These are phyloP conservation scores for Cornus florida DNA, from an alignment of 148 eudicot species.

Conservation along the genomic window DNA sequence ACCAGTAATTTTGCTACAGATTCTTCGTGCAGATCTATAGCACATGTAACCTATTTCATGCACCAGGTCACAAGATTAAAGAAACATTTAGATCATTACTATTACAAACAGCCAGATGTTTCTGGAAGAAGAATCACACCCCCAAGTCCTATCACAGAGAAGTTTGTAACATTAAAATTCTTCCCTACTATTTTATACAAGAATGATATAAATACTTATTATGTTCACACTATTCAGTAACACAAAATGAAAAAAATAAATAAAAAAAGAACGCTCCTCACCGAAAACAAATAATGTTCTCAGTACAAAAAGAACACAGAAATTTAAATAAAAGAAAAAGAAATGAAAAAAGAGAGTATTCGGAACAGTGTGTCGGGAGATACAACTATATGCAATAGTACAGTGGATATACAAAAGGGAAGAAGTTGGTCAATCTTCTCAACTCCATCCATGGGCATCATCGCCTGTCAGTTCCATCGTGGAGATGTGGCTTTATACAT, in stretches of 20 bases:
- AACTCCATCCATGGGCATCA: slow-evolving; percentile 6
- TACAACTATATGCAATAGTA: slow-evolving; percentile 40
- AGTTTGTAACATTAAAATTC: neutral
- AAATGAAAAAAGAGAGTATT: neutral
- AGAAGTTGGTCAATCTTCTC: neutral
- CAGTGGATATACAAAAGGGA: slow-evolving; percentile 46
- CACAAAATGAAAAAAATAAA: too few species aligned
- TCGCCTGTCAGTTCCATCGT: slow-evolving; percentile 64
- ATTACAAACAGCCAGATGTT: too few species aligned
- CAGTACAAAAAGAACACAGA: neutral
- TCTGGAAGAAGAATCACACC: too few species aligned
- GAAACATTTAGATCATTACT: too few species aligned
- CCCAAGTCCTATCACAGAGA: neutral
- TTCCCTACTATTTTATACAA: neutral
- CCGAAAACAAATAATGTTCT: neutral
- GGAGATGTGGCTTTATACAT: slow-evolving; percentile 76
- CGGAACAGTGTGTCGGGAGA: slow-evolving; percentile 8
- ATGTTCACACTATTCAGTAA: too few species aligned
- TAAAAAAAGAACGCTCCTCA: neutral
- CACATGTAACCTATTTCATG: too few species aligned
- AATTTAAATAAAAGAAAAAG: neutral
- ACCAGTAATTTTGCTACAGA: too few species aligned
- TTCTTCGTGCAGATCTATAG: too few species aligned
- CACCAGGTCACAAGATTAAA: too few species aligned
- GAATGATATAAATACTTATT: neutral